These are phyloP conservation scores for Isoetes engelmannii DNA, from an alignment of 83 land plant genomes.

Conservation along the genomic window DNA sequence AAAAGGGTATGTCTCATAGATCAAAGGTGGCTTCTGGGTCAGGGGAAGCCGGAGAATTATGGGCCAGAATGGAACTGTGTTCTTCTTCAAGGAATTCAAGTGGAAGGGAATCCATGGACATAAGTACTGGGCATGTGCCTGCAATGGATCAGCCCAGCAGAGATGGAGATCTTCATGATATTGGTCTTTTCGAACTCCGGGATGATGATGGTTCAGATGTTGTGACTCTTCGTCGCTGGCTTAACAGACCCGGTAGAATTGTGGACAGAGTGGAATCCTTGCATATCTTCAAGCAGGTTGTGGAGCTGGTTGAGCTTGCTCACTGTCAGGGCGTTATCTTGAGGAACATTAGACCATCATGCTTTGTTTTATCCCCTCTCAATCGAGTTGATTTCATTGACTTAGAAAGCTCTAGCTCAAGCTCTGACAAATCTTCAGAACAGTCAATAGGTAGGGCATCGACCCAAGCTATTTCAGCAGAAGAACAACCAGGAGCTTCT, in stretches of 20 bases:
- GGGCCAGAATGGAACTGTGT: no score
- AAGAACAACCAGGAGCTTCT: not conserved
- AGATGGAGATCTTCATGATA: no score
- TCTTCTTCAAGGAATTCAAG: no score
- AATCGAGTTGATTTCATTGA: slow-evolving; percentile 24
- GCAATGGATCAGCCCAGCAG: no score
- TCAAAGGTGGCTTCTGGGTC: no score
- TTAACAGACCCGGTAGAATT: slow-evolving; percentile 20
- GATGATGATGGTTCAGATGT: not conserved
- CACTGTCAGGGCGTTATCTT: slow-evolving; percentile 29
- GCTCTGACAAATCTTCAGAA: slow-evolving; percentile 18
- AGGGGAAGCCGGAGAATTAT: no score
- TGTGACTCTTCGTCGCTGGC: slow-evolving; percentile 31
- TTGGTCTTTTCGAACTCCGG: no score
- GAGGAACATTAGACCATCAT: slow-evolving; percentile 28
- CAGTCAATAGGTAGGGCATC: slow-evolving; percentile 7
- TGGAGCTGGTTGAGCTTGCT: slow-evolving; percentile 30
- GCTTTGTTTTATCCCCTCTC: slow-evolving; percentile 22
- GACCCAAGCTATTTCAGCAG: not conserved
- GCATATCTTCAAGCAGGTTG: slow-evolving; percentile 32
- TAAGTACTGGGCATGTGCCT: no score
- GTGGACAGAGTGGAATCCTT: slow-evolving; percentile 20
- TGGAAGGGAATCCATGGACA: no score
- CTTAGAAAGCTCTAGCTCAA: slow-evolving; percentile 21
- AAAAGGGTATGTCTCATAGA: no score